A percentile compares a stretch with the other conserved stretches of the same genome.
These are phyloP conservation scores for Termitomyces eurrhizus DNA, from an alignment of 768 basidiomycete genomes.

Conservation along the genomic window DNA sequence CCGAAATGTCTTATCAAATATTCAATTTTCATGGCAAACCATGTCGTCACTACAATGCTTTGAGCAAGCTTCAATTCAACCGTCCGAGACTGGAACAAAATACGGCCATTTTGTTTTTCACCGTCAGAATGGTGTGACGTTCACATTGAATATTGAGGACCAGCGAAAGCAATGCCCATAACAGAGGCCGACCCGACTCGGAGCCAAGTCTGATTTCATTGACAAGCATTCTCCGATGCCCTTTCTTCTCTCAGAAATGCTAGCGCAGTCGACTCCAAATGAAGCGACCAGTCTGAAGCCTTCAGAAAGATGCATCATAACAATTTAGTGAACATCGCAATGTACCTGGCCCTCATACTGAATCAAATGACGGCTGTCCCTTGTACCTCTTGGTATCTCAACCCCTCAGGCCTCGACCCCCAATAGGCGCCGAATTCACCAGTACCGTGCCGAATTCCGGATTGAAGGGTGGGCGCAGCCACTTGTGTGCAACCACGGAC, in stretches of 20 bases:
- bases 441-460: background rate
- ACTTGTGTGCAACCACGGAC: background rate
- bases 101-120: background rate
- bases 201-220: background rate
- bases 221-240: background rate
- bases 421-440: background rate
- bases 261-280: too few species aligned
- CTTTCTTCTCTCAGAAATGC: background rate
- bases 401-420: background rate
- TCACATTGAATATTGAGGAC: background rate
- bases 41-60: too few species aligned
- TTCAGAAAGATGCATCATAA: background rate
- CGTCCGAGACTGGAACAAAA: background rate
- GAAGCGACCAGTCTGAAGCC: background rate
- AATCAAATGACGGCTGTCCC: background rate
- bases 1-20: background rate
- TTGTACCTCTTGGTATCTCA: background rate
- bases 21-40: background rate
- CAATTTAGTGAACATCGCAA: background rate
- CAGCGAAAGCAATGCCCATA: constrained; percentile 3
- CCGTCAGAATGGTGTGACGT: background rate
- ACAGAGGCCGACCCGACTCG: background rate
- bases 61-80: background rate
- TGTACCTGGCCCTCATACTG: background rate
- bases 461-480: background rate